These are phyloP conservation scores for Saccharomycopsis sp. DNA, from an alignment of 805 yeast species.

Conservation along the genomic window DNA sequence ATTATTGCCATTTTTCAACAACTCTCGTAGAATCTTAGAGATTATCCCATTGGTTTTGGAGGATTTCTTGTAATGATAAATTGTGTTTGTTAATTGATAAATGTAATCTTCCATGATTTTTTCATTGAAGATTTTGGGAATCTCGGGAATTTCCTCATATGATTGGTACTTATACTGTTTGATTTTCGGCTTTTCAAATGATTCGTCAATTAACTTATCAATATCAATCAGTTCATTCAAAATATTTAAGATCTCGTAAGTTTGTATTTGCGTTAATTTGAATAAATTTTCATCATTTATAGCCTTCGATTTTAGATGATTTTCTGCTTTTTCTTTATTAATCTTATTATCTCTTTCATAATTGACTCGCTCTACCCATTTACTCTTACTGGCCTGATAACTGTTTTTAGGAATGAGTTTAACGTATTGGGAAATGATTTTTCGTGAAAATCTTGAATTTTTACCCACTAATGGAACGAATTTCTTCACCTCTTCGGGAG, in stretches of 20 bases:
- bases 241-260: constrained; percentile 8
- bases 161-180: not conserved
- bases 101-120: constrained; percentile 25
- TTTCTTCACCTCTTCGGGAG: constrained; percentile 9
- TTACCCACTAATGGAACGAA: constrained; percentile 15
- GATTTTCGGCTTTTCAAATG: not conserved
- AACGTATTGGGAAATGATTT: constrained; percentile 7
- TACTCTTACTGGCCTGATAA: not conserved
- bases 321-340: constrained; percentile 2
- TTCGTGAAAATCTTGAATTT: constrained; percentile 10
- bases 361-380: constrained; percentile 1
- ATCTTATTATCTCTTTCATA: not conserved
- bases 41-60: constrained; percentile 30
- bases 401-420: not conserved
- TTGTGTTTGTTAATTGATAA: constrained; percentile 29
- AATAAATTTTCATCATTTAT: constrained; percentile 3
- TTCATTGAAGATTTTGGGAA: constrained; percentile 21
- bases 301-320: not conserved
- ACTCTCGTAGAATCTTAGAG: constrained; percentile 27
- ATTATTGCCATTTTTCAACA: constrained; percentile 31
- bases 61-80: constrained; percentile 27
- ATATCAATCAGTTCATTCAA: constrained; percentile 8
- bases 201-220: constrained; percentile 3
- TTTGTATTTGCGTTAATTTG: not conserved
- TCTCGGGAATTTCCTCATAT: constrained; percentile 29